Evolutionary conservation across 1,284 basidiomycete species (phyloP).

Genomic region (Trametes sp.): DNA sequence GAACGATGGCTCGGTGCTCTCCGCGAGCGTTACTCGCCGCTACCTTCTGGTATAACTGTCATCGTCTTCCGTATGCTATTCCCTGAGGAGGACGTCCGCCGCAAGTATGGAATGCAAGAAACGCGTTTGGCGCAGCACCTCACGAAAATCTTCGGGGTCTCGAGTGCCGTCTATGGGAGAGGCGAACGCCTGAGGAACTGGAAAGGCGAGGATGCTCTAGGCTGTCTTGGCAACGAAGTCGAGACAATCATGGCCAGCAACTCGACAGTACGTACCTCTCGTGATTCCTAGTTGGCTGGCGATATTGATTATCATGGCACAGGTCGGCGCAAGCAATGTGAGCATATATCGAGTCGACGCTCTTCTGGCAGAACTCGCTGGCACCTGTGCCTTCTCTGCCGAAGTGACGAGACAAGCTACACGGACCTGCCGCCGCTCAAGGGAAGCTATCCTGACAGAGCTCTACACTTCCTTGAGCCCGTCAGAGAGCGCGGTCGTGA

Average conservation of each 20-base stretch:
- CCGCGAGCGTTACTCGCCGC: conserved; percentile 50
- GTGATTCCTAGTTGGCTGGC: not conserved
- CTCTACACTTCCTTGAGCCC: conserved; percentile 66
- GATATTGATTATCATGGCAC: not conserved
- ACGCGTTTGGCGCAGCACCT: conserved; percentile 64
- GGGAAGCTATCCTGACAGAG: conserved; percentile 54
- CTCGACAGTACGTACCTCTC: conserved; percentile 43
- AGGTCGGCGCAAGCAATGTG: conserved; percentile 41
- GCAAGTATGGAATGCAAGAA: conserved; percentile 83
- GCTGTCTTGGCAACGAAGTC: conserved; percentile 78
- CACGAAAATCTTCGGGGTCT: conserved; percentile 57
- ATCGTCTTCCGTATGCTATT: conserved; percentile 79
- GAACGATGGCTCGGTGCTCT: conserved; percentile 56
- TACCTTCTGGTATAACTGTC: conserved; percentile 56
- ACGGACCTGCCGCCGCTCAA: conserved; percentile 40
- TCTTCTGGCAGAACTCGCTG: conserved; percentile 78
- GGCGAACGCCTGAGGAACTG: conserved; percentile 54
- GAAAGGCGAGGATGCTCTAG: conserved; percentile 57
- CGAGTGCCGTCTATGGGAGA: conserved; percentile 32
- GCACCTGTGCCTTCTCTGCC: conserved; percentile 69
- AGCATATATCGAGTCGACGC: conserved; percentile 62
- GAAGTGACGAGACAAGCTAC: conserved; percentile 42
- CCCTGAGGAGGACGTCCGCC: conserved; percentile 75
- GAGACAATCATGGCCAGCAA: conserved; percentile 49
- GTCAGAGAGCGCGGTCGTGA: conserved; percentile 67